Percentiles rank a stretch among this genome's conserved stretches.
Conservation (phyloP, 164 flowering plant genomes). For the Macadamia tetraphylla region DNA sequence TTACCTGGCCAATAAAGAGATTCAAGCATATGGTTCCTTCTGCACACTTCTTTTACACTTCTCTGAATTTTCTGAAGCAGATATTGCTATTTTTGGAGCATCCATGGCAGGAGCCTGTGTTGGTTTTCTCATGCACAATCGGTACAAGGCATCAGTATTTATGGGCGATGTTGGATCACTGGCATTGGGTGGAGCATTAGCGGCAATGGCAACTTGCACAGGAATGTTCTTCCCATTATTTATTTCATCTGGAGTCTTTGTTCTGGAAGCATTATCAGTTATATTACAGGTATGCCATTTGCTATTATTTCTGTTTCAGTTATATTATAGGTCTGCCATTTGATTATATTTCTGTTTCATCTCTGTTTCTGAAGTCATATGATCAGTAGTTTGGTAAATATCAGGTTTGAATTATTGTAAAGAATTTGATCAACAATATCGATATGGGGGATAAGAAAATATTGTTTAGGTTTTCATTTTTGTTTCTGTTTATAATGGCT, state of each 20-base stretch:
- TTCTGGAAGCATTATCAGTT: conserved; percentile 64
- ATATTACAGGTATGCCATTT: conserved; percentile 52
- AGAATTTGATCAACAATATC: too few species aligned
- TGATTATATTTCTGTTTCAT: too few species aligned
- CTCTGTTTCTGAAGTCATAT: too few species aligned
- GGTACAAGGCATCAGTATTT: conserved; percentile 80
- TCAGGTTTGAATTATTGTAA: too few species aligned
- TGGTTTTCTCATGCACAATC: conserved; percentile 86
- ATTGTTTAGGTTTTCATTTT: too few species aligned
- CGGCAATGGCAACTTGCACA: conserved; percentile 94
- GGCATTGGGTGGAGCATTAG: conserved; percentile 85
- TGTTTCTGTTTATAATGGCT: too few species aligned
- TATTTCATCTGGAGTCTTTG: conserved; percentile 72
- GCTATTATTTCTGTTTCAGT: too few species aligned
- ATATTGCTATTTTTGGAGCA: conserved; percentile 79
- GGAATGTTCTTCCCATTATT: conserved; percentile 93
- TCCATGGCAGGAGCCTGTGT: conserved; percentile 97
- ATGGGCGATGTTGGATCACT: conserved; percentile 93
- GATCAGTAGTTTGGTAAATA: too few species aligned
- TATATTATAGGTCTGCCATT: too few species aligned
- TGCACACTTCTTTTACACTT: neutral
- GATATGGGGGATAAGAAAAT: too few species aligned
- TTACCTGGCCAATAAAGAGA: neutral
- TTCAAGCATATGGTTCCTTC: neutral
- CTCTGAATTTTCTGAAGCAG: conserved; percentile 27